Evolutionary conservation across 116 monocot genomes (phyloP), one percentile per base, ranked within the genome.

Genomic region (Papilionanthe hybrid): DNA sequence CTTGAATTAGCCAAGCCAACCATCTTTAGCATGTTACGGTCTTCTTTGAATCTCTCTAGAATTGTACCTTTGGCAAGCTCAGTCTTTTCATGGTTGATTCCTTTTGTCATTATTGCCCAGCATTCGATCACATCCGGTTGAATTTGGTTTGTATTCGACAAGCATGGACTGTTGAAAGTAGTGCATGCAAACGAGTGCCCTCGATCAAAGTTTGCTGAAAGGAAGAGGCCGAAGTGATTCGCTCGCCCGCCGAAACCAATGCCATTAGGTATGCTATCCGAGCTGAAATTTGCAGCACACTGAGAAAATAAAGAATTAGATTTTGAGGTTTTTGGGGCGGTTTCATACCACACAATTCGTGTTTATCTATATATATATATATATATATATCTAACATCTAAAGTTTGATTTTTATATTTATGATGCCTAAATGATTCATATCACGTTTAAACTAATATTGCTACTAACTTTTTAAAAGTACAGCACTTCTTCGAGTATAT

Each of bases 11-110:
- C 98, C 10, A 98, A 85, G 63, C 94, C 94, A 25, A 98, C 91
- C 93, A 98, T 77, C 81, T 98, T 98, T 11, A 98, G 94, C 98
- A 98, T 93, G 83, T 98, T 98, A 7, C 89, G 82, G 73, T 98
- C 98, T 82, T 98, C 94, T 80, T 94, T 94, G 47, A 90, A 98
- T 79, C 98, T 94, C 86, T 98, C 94, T 2, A 94, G 81, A 69
- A 98, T 87, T 9, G 94, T 88, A 20, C 91, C 93, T 83, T 91
- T 91, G 6, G 55, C 75, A 25, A 76, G 10, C 41, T 88, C 90
- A 3, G 72, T 7, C 30, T 85, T 81, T 29, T 43, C 92, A 78
- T 85, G 75, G 55, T 85, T 57, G 20, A 73, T 4, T 13, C 79
- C 84, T 78, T 77, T 88, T 9, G 76, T 9, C 9, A 87, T 29